These are phyloP conservation scores for Aspergillus pseudonomiae DNA, from an alignment of 2,329 filamentous ascomycete genomes.

Conservation along the genomic window DNA sequence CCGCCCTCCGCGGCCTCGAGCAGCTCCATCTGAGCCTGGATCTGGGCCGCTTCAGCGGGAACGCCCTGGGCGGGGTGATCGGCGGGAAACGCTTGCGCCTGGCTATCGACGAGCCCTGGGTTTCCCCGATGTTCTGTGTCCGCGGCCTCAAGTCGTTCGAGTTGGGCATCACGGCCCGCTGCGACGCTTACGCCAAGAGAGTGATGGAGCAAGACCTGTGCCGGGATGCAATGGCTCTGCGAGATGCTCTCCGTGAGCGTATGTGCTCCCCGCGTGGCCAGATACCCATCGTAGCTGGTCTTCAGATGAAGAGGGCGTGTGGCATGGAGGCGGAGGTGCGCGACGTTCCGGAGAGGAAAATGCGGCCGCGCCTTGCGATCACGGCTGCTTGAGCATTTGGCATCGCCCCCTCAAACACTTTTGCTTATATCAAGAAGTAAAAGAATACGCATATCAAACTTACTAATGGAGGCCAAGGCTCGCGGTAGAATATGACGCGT, in stretches of 20 bases:
- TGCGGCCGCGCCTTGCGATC: constrained; percentile 30
- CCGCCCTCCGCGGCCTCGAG: constrained; percentile 21
- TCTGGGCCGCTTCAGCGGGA: constrained; percentile 33
- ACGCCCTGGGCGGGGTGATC: constrained; percentile 18
- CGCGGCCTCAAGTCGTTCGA: constrained; percentile 35
- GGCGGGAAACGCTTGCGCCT: constrained; percentile 31
- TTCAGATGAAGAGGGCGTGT: constrained; percentile 8
- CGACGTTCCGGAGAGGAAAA: too few species aligned
- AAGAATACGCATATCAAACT: not conserved
- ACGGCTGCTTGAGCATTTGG: constrained; percentile 28
- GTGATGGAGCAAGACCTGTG: constrained; percentile 31
- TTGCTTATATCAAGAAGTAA: not conserved
- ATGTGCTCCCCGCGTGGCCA: constrained; percentile 24
- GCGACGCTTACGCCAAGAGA: constrained; percentile 32
- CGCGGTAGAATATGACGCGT: too few species aligned
- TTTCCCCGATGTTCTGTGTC: constrained; percentile 32
- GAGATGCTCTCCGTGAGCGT: constrained; percentile 28
- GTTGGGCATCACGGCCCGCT: constrained; percentile 37
- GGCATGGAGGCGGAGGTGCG: constrained; percentile 4
- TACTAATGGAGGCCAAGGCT: not conserved
- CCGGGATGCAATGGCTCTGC: constrained; percentile 29
- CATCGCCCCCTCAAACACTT: not conserved
- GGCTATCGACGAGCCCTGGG: constrained; percentile 31
- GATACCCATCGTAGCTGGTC: constrained; percentile 9
- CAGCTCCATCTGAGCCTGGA: constrained; percentile 33